Base-by-base conservation (phyloP, 495 filamentous ascomycete genomes). In the Hypoxylon subgilvum region DNA sequence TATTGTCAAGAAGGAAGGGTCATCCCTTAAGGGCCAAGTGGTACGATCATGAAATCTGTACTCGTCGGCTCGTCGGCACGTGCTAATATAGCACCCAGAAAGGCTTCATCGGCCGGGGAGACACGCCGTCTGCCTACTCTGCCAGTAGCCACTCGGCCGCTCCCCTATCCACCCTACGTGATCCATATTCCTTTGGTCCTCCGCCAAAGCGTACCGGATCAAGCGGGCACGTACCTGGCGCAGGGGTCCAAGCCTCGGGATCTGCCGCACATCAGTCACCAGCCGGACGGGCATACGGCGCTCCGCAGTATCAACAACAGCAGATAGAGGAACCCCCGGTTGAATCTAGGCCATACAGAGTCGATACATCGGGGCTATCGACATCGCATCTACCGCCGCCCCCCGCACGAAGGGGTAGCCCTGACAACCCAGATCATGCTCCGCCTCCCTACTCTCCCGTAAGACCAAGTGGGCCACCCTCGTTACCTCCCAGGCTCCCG, bases 141-240 rank as follows among this genome's bases (percentile, higher is more conserved):
- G 14, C 42, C 25, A 48, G 46, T 4, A 14, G 42, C 13, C 74
- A 88, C 65, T 74, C 82, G 58, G 84, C 90, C 13, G 75, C 78
- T 4, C 93, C 94, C 1, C 70, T 96, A n/a, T 81, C 85, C 3
- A 79, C 87, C 1, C 78, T 98, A 14, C 86, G 87, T 65, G 94
- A 98, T 70, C 93, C 94, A 1, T 69, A 84, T 0, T 81, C 86
- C 9, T 97, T 98, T 70, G 91, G 83, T 2, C 90, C 93, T 27
- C 93, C 93, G 16, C 93, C 93, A 3, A 96, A 87, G 58, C 76
- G 60, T 4, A 36, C 63, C n/a, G 61, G 59, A 30, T 4, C 22
- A 18, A 16, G 36, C 69, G 75, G 42, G 5, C 31, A 13, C 65
- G 32, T 67, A 67, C 25, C 76, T 73, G 51, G 69, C 76, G 51